Evolutionary conservation across 2,329 filamentous ascomycete genomes (phyloP).

Genomic region (Pseudogymnoascus sp.): DNA sequence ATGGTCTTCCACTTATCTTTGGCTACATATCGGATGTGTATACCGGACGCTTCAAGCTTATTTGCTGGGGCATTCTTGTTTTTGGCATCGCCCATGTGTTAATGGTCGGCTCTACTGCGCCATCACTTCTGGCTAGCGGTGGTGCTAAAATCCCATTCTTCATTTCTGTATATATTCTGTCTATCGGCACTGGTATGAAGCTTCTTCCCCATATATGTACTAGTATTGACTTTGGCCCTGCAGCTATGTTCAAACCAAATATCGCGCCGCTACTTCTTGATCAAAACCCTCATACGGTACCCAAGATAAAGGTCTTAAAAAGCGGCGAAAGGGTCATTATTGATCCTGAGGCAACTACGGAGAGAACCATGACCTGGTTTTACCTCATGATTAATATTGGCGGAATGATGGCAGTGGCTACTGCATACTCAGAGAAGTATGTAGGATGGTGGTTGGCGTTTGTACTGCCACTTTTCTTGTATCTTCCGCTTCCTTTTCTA

Average conservation of each 20-base stretch:
- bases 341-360: constrained; percentile 51
- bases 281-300: constrained; percentile 40
- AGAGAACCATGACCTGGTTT: constrained; percentile 58
- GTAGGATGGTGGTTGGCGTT: constrained; percentile 62
- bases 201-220: constrained; percentile 13
- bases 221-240: background rate
- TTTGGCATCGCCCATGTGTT: constrained; percentile 52
- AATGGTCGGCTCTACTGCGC: constrained; percentile 27
- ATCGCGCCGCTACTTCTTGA: constrained; percentile 58
- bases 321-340: constrained; percentile 53
- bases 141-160: constrained; percentile 31
- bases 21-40: constrained; percentile 53
- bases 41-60: constrained; percentile 61
- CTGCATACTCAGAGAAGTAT: constrained; percentile 35
- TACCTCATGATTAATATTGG: constrained; percentile 66
- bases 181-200: constrained; percentile 27
- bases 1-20: constrained; percentile 44
- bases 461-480: constrained; percentile 59
- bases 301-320: constrained; percentile 41
- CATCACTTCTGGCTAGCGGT: constrained; percentile 27
- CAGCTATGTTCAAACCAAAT: constrained; percentile 64
- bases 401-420: constrained; percentile 40
- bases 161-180: constrained; percentile 30
- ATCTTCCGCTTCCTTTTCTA: constrained; percentile 55
- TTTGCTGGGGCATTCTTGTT: constrained; percentile 39